Evolutionary conservation across 441 rosid species (phyloP), one percentile per base, ranked within the genome.

Genomic region (Euphorbia schlechtendalii): DNA sequence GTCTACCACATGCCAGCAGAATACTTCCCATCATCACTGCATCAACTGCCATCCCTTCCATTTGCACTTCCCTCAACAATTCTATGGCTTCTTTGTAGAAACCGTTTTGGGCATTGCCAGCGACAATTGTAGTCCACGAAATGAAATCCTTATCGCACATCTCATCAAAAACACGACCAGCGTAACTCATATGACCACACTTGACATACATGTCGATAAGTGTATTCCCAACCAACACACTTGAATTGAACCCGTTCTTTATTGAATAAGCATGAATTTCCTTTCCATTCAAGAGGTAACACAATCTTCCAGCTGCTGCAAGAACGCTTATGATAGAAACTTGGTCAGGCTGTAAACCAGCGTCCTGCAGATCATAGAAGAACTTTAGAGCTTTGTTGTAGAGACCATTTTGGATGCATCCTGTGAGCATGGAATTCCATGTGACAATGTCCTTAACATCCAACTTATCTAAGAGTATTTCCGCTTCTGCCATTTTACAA

Each of bases 81-180:
- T 75, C 74, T 43, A 83, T 67, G 65, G 91, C 89, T 55, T 78
- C 78, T 14, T 25, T 21, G 69, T 81, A 74, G 56, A 66, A 73
- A 66, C 61, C 69, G 69, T 87, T 93, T 76, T 83, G 92, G 70
- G 90, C 86, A 78, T 81, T 84, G 62, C 91, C 93, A 40, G 93
- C 82, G 22, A 88, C 79, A 69, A 82, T 71, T 13, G 97, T 84
- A 56, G 92, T 84, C 97, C 95, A 90, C 46, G 97, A 87, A 76
- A 90, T 80, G 49, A 67, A 75, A 84, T 90, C 97, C 76, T 82
- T 84, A 43, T 64, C 46, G 20, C 73, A 76, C 74, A 90, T 83
- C 79, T 60, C 57, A 59, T 68, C 68, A 75, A 93, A 93, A 27
- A 70, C 83, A 68, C 61, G 71, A 36, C 79, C 84, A 82, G 84